A percentile compares a stretch with the other conserved stretches of the same genome.
Evolutionary conservation across 768 basidiomycete species (phyloP).

Genomic region (Kwoniella shandongensis): DNA sequence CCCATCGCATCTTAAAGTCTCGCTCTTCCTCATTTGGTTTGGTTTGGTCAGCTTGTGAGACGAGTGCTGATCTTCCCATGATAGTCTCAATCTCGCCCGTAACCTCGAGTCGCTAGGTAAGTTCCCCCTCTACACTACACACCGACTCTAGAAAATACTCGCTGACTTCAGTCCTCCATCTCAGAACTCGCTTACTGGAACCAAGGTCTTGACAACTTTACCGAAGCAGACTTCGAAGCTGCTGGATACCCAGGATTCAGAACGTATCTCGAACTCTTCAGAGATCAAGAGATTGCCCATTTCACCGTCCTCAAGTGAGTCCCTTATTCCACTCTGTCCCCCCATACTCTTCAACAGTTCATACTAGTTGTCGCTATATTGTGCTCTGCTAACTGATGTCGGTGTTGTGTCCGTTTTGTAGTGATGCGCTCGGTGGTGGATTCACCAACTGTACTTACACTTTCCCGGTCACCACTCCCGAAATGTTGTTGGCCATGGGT

Average conservation of each 20-base stretch:
- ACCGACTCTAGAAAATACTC: no score
- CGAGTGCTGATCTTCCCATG: no score
- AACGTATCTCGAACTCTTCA: conserved; percentile 20
- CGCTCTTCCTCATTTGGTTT: no score
- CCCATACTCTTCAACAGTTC: no score
- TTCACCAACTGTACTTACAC: conserved; percentile 35
- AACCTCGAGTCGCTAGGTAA: conserved; percentile 28
- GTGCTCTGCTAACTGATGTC: no score
- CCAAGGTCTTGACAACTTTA: conserved; percentile 28
- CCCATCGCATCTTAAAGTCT: not conserved
- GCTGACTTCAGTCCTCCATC: no score
- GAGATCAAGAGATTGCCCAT: conserved; percentile 33
- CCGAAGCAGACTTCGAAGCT: conserved; percentile 23
- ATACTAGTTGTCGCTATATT: not conserved
- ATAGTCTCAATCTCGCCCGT: conserved; percentile 31
- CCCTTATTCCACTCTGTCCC: not conserved
- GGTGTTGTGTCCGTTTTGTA: not conserved
- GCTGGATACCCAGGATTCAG: conserved; percentile 26
- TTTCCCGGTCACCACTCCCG: conserved; percentile 23
- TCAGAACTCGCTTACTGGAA: conserved; percentile 27
- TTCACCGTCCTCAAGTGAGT: conserved; percentile 35
- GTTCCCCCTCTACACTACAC: not conserved
- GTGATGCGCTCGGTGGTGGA: conserved; percentile 22
- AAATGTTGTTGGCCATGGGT: conserved; percentile 16
- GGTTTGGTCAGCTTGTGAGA: no score